Evolutionary conservation across 768 basidiomycete genomes (phyloP), one percentile per base, ranked within the genome.

Genomic region (Leccinellum luteum): DNA sequence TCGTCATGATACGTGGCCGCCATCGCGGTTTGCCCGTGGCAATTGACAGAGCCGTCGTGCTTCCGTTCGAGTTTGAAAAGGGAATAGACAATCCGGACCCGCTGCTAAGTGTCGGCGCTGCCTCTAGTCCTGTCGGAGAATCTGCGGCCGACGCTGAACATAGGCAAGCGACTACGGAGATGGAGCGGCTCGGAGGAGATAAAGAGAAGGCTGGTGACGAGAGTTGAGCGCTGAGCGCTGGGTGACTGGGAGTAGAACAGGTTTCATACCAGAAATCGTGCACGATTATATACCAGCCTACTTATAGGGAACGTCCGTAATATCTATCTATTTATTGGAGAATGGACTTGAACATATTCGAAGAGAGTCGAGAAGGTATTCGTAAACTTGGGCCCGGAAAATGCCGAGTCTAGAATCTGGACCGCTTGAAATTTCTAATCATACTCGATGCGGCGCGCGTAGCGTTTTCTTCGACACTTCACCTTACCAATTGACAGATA

Each of bases 1-100:
- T 83, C 10, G 93, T 98, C 63, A 98, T 98, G 92, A 81, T 99
- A 59, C 89, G 97, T 56, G 94, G 94, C 8, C 83, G 93, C 13
- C 94, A 98, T 71, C 87, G 94, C 48, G 92, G 92, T 35, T 75
- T 94, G 7, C 92, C 92, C 0, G 87, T 90, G 21, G 92, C 91
- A 9, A 92, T 94, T 48, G 92, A 94, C 72, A 85, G 94, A 52
- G 91, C 94, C 0, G 82, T 95, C 52, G 79, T 95, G 68, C 78
- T 94, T 17, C 93, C 92, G 1, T 77, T 76, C 34, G 91, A 92
- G 56, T 82, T 82, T 58, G 64, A 77, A 59, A 71, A 69, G 34
- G 35, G 34, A n/a, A 45, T 63, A 38, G 70, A 63, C 19, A 28
- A 65, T n/a, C 51, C 31, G n/a, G 59, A 55, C 14, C 35, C 48